Conservation (phyloP, 192 early-diverging fungal species). For the Martensiomyces pterosporus region DNA sequence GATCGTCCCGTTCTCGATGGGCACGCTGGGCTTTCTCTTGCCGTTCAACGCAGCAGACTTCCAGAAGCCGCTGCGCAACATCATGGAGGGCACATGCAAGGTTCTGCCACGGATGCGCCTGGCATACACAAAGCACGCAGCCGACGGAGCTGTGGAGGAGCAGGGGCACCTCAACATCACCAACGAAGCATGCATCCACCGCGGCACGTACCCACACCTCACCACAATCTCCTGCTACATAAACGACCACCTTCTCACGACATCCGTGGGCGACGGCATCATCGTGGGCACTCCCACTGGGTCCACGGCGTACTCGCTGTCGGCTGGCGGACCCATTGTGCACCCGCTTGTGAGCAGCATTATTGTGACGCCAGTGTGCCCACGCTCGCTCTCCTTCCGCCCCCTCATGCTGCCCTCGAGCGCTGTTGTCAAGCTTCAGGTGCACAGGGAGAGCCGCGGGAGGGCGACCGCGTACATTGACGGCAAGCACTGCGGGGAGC, state of each 20-base stretch:
- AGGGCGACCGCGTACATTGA: conserved; percentile 72
- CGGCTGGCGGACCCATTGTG: conserved; percentile 79
- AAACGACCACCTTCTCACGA: conserved; percentile 77
- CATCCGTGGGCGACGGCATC: conserved; percentile 61
- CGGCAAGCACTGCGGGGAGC: conserved; percentile 66
- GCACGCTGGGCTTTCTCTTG: conserved; percentile 86
- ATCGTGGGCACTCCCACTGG: conserved; percentile 89
- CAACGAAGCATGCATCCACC: conserved; percentile 87
- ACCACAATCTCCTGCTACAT: conserved; percentile 78
- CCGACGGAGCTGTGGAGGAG: conserved; percentile 51
- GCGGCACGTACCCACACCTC: conserved; percentile 79
- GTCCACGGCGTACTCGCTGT: conserved; percentile 87
- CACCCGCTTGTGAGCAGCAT: conserved; percentile 75
- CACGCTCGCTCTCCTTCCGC: conserved; percentile 78
- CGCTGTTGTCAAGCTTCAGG: conserved; percentile 59
- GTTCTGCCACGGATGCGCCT: conserved; percentile 79
- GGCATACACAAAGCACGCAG: conserved; percentile 57
- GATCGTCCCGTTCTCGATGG: conserved; percentile 90
- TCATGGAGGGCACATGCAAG: conserved; percentile 63
- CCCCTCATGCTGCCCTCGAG: conserved; percentile 73
- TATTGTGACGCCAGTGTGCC: conserved; percentile 76
- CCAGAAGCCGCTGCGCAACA: conserved; percentile 51
- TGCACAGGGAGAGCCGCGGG: conserved; percentile 54
- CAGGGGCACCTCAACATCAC: conserved; percentile 56
- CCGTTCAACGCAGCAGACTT: conserved; percentile 75